Evolutionary conservation across 257 asterid species (phyloP).

Genomic region (Nicotiana undulata): DNA sequence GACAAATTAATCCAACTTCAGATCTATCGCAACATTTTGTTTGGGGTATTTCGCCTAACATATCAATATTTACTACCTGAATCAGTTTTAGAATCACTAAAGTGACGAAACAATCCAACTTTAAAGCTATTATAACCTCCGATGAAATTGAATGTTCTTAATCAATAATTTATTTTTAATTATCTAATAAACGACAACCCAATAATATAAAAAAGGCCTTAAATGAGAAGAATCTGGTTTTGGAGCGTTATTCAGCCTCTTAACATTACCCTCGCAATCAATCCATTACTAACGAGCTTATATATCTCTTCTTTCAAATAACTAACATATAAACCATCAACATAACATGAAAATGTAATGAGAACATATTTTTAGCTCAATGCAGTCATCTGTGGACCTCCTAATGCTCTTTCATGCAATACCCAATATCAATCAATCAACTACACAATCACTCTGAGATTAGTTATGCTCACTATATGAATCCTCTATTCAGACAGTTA

Average conservation of each 20-base stretch:
- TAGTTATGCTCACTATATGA: not conserved
- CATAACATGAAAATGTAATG: not conserved
- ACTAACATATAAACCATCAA: not conserved
- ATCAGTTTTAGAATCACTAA: not conserved
- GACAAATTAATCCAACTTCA: not conserved
- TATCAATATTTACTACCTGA: not conserved
- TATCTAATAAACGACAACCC: not conserved
- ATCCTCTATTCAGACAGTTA: not conserved
- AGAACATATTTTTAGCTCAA: not conserved
- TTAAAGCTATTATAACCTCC: not conserved
- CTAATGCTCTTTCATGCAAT: not conserved
- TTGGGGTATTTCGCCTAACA: not conserved
- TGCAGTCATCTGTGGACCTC: not conserved
- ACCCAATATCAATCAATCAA: not conserved
- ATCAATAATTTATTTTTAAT: not conserved
- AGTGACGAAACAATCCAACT: not conserved
- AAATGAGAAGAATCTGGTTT: not conserved
- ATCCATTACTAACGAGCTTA: not conserved
- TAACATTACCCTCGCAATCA: not conserved
- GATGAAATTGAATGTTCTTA: not conserved
- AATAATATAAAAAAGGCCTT: not conserved
- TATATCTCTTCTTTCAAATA: not conserved
- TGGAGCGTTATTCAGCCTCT: not conserved
- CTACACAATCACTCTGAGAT: not conserved
- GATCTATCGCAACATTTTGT: not conserved